Conservation (phyloP, 345 rosid species). For the Bruguiera gymnorhiza region DNA sequence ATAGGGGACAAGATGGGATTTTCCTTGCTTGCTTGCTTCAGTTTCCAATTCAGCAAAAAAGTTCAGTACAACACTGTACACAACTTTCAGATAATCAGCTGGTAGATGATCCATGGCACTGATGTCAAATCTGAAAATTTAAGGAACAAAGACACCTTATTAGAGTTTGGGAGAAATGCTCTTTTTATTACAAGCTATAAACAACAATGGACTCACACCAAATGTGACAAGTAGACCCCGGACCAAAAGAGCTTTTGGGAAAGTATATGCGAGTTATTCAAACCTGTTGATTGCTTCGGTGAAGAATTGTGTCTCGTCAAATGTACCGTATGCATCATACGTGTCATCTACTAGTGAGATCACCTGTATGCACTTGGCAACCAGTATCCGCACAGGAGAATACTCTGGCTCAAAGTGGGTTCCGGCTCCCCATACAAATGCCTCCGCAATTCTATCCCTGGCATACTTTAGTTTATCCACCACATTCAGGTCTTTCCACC, state of each 20-base stretch:
- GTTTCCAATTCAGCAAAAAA: background rate
- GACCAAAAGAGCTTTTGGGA: too few relatives aligned
- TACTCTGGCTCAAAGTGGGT: background rate
- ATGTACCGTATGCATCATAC: slow-evolving; percentile 1
- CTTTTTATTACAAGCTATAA: too few relatives aligned
- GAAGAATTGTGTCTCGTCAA: background rate
- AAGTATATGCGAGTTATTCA: too few relatives aligned
- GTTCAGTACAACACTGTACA: background rate
- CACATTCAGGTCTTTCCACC: too few relatives aligned
- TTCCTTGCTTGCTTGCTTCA: background rate
- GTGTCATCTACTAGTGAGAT: background rate
- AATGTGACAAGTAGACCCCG: too few relatives aligned
- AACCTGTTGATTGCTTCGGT: background rate
- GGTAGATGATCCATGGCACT: background rate
- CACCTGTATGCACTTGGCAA: background rate
- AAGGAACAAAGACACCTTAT: background rate
- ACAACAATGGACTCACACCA: too few relatives aligned
- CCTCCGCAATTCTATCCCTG: too few relatives aligned
- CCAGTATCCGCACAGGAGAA: background rate
- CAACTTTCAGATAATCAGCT: background rate
- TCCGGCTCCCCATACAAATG: background rate
- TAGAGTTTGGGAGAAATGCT: too few relatives aligned
- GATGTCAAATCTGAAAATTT: background rate
- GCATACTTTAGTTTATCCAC: too few relatives aligned
- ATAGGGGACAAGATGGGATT: background rate